Conservation (phyloP, 371 early-diverging fungal genomes). For the Apophysomyces elegans region DNA sequence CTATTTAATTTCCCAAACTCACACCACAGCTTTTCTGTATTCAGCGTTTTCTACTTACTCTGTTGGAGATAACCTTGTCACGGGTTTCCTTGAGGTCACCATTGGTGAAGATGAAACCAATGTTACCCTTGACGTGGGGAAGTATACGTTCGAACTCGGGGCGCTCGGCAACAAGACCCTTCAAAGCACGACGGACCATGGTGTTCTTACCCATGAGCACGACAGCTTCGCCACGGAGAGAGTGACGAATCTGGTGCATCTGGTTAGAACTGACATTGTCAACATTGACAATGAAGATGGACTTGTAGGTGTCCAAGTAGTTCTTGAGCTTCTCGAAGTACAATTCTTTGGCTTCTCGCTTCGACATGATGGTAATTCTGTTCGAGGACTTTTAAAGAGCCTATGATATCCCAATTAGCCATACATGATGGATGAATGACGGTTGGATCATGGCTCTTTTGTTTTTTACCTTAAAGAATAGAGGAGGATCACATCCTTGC, state of each 20-base stretch:
- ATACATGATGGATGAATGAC: too few species aligned
- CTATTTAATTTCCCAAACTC: neutral
- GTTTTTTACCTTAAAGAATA: too few species aligned
- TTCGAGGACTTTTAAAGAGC: conserved; percentile 61
- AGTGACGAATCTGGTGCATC: conserved; percentile 98
- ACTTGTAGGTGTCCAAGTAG: conserved; percentile 75
- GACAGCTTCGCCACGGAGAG: conserved; percentile 91
- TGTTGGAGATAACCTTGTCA: conserved; percentile 90
- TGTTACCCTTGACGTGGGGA: conserved; percentile 92
- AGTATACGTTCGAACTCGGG: conserved; percentile 90
- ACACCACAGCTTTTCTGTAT: too few species aligned
- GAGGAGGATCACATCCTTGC: too few species aligned
- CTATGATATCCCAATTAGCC: neutral
- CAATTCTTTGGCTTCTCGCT: conserved; percentile 58
- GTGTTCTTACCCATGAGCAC: conserved; percentile 99
- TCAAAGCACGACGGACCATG: conserved; percentile 97
- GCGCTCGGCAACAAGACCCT: conserved; percentile 76
- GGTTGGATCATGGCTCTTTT: too few species aligned
- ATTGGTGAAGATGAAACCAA: conserved; percentile 99
- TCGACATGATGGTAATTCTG: conserved; percentile 54
- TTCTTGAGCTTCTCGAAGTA: conserved; percentile 67
- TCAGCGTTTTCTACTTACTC: conserved; percentile 47
- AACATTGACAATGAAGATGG: conserved; percentile 98
- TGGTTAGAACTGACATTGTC: conserved; percentile 99
- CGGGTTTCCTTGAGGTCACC: conserved; percentile 94